Evolutionary conservation across 2,329 filamentous ascomycete species (phyloP).

Genomic region (Lachnellula suecica): DNA sequence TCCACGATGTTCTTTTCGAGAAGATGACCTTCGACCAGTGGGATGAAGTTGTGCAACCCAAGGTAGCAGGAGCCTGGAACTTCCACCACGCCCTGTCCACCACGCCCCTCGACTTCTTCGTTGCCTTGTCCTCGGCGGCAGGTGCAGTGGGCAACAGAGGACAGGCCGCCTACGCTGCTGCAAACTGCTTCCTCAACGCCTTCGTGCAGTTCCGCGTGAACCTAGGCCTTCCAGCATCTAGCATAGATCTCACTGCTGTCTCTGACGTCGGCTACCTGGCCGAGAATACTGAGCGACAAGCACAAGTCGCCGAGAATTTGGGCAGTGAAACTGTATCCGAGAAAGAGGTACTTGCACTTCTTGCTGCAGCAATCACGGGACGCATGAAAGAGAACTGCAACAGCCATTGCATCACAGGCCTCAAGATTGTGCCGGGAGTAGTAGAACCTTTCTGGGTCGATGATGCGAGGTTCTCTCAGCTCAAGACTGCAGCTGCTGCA

Average conservation of each 20-base stretch:
- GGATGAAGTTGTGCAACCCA: conserved; percentile 33
- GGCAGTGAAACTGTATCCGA: conserved; percentile 20
- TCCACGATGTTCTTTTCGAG: conserved; percentile 26
- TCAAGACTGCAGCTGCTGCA: conserved; percentile 5
- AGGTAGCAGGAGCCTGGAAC: conserved; percentile 31
- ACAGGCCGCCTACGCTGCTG: conserved; percentile 32
- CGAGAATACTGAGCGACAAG: conserved; percentile 24
- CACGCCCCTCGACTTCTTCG: conserved; percentile 35
- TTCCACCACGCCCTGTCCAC: conserved; percentile 20
- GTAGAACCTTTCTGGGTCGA: conserved; percentile 29
- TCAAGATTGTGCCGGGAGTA: conserved; percentile 13
- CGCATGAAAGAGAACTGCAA: conserved; percentile 9
- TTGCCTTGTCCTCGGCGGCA: conserved; percentile 20
- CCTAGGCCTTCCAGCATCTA: conserved; percentile 19
- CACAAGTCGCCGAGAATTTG: conserved; percentile 13
- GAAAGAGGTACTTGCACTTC: conserved; percentile 22
- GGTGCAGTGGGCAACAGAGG: conserved; percentile 28
- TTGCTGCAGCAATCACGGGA: conserved; percentile 29
- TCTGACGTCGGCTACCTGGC: conserved; percentile 29
- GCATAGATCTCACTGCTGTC: conserved; percentile 24
- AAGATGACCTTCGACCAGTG: conserved; percentile 36
- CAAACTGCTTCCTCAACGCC: conserved; percentile 32
- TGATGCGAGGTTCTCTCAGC: conserved; percentile 23
- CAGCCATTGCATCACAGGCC: conserved; percentile 25
- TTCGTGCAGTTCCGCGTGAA: conserved; percentile 22